phyloP scores from a whole-genome alignment of 306 rosid genomes.

The Hippophae tibetana region DNA sequence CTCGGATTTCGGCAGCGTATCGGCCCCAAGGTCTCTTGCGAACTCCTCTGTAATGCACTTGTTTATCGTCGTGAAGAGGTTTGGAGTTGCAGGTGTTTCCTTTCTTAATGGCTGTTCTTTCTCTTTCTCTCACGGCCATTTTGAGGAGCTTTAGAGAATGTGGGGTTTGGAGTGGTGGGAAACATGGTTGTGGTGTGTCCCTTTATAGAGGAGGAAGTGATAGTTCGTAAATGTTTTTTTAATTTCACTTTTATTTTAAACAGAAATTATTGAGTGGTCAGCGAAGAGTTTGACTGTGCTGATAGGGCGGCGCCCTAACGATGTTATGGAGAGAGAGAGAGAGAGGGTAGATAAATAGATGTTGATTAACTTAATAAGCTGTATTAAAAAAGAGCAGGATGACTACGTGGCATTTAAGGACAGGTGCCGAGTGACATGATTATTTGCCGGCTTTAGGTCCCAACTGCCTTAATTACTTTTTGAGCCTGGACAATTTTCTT shows the following conservation, averaged over 20 bases:
- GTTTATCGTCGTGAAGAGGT: not conserved
- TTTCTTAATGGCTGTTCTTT: not conserved
- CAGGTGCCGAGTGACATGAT: conserved; percentile 6
- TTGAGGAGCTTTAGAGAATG: not conserved
- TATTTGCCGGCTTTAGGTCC: conserved; percentile 18
- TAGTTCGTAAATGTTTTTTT: not conserved
- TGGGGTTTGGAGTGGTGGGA: no score
- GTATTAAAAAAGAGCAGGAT: not conserved
- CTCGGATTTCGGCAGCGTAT: conserved; percentile 26
- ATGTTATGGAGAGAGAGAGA: conserved; percentile 7
- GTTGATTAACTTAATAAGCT: not conserved
- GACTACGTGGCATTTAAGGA: conserved; percentile 18
- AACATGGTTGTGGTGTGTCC: no score
- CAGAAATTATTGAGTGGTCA: conserved; percentile 10
- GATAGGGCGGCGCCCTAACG: conserved; percentile 23
- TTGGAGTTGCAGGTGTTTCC: not conserved
- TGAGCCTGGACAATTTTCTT: not conserved
- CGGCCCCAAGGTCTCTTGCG: conserved; percentile 27
- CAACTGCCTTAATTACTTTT: conserved; percentile 19
- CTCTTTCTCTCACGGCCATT: conserved; percentile 15
- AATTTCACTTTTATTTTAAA: not conserved
- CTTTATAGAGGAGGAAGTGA: no score
- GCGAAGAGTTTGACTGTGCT: conserved; percentile 16
- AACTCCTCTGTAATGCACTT: conserved; percentile 19
- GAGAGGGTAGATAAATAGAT: not conserved